Percentiles rank a stretch among this genome's conserved stretches.
Conservation (phyloP, 2,329 filamentous ascomycete genomes). For the Fusarium fracticaudum region DNA sequence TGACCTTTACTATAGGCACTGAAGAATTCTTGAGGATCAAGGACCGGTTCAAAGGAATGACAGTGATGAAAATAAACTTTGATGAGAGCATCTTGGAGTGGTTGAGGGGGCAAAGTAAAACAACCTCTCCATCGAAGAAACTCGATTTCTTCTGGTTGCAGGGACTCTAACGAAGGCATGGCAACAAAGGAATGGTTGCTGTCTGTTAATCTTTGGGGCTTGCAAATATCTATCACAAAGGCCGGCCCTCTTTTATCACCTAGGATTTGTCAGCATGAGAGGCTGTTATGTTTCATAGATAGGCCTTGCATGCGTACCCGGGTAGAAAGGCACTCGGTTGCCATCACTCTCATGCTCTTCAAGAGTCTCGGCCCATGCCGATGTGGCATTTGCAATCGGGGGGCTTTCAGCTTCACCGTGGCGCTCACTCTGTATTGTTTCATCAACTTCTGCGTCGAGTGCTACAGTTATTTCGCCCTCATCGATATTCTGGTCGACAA, state of each 20-base stretch:
- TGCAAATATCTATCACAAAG: background rate
- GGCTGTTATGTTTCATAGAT: rapidly evolving
- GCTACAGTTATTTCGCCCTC: background rate
- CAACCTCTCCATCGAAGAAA: background rate
- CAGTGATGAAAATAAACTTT: background rate
- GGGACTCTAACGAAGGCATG: background rate
- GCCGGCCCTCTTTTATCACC: background rate
- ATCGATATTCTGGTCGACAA: background rate
- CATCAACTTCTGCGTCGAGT: background rate
- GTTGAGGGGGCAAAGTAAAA: background rate
- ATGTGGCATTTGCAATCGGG: background rate
- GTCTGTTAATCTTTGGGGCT: background rate
- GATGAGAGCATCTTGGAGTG: background rate
- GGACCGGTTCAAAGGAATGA: background rate
- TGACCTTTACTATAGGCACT: background rate
- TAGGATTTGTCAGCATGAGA: rapidly evolving
- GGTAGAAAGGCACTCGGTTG: background rate
- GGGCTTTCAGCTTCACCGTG: rapidly evolving
- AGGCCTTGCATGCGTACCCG: rapidly evolving
- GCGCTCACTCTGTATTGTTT: rapidly evolving
- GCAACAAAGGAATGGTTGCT: background rate
- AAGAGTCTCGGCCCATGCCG: background rate
- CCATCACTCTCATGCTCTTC: background rate
- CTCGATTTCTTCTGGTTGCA: background rate
- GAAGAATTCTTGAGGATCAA: background rate